Conservation (phyloP, 257 asterid genomes). For the Avicennia marina region DNA sequence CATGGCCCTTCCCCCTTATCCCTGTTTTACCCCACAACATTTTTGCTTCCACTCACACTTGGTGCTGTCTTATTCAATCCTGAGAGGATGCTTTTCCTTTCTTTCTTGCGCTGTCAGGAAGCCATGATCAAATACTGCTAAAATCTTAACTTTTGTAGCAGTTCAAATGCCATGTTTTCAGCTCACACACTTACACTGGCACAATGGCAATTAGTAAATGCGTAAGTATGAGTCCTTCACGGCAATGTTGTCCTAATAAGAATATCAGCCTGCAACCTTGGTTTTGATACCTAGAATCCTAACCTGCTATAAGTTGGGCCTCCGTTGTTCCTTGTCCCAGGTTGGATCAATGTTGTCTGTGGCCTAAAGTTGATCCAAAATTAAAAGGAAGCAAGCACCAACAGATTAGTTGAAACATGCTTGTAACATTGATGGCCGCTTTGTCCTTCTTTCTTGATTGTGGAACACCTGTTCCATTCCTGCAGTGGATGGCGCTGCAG, state of each 20-base stretch:
- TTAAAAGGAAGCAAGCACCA: too few species aligned
- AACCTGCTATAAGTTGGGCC: too few species aligned
- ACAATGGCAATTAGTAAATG: too few species aligned
- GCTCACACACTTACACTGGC: neutral
- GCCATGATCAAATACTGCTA: too few species aligned
- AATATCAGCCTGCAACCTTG: too few species aligned
- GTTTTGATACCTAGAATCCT: too few species aligned
- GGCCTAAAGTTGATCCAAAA: neutral
- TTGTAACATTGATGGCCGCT: conserved; percentile 24
- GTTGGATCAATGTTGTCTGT: neutral
- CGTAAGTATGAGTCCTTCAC: neutral
- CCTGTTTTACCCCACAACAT: neutral
- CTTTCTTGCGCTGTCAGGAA: neutral
- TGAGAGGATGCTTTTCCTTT: neutral
- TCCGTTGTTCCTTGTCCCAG: too few species aligned
- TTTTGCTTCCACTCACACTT: neutral
- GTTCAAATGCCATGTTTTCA: neutral
- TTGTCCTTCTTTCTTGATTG: conserved; percentile 2
- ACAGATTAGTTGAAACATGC: conserved; percentile 21
- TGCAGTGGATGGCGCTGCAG: neutral
- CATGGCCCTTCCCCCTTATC: conserved; percentile 3
- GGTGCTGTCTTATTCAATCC: neutral
- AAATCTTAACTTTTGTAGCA: neutral
- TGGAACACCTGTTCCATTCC: conserved; percentile 19
- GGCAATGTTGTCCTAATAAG: conserved; percentile 4